Base-by-base conservation (phyloP, 306 rosid genomes). In the Gastrolobium villosum region DNA sequence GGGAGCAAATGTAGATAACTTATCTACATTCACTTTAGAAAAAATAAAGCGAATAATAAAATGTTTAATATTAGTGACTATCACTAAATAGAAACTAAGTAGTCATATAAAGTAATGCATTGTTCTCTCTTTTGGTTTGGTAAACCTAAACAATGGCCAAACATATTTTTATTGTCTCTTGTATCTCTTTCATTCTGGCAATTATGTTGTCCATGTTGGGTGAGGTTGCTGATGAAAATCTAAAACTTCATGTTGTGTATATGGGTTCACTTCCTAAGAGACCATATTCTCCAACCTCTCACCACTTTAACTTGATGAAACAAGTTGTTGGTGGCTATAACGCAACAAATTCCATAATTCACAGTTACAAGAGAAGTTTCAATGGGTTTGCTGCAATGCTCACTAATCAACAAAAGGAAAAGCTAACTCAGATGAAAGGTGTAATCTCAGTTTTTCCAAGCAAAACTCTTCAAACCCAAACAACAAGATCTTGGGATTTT, bases 401-500 rank as follows among this genome's bases (percentile, higher is more conserved):
- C 0, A 72, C n/a, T 15, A 43, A 20, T 7, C 49, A 53, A 5
- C 60, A 80, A 59, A 65, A n/a, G 11, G 8, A 80, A 26, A 72
- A 72, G 2, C 39, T 80, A 52, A 10, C 59, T 0, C 28, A 50
- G 1, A 76, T 41, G 63, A 32, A 44, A 60, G 82, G 50, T 4
- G 82, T 82, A 0, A 50, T 82, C 28, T 76, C 82, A 3, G 70
- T 82, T 1, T 82, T 82, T 26, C 79, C 77, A 70, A 76, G 78
- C 3, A 46, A 3, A 54, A 53, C 72, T 1, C 70, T 53, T 36
- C 64, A 40, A 10, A 9, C 7, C 4, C 63, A 70, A 31, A 82
- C 79, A 0, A 76, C 85, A 44, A 70, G 62, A 13, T 82, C 85
- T 1, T 82, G 85, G 82, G 74, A 82, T 14, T 82, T 82, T 45